Percentiles rank a stretch among this genome's conserved stretches.
These are phyloP conservation scores for Calonectria leucothoes DNA, from an alignment of 2,329 filamentous ascomycete genomes.

Conservation along the genomic window DNA sequence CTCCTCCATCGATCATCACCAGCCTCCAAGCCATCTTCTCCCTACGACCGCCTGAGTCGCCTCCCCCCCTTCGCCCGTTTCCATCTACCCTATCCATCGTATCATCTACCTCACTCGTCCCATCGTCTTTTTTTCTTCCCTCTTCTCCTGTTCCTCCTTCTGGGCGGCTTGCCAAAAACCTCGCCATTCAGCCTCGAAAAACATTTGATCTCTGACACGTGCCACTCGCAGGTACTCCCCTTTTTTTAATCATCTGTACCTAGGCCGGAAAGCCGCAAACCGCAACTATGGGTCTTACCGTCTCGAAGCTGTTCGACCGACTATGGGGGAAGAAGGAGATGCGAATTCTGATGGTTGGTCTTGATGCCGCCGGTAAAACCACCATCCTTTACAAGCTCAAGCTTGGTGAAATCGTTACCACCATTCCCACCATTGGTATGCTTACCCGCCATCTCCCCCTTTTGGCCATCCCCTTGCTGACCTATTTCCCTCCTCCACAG, in stretches of 20 bases:
- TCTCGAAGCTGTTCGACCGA: constrained; percentile 96
- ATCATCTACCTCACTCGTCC: constrained; percentile 19
- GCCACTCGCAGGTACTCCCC: constrained; percentile 26
- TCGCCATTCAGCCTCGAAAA: constrained; percentile 34
- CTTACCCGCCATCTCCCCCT: constrained; percentile 5
- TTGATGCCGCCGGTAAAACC: constrained; percentile 99
- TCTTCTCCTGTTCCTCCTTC: background rate
- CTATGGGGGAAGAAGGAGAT: constrained; percentile 99
- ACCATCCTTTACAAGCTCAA: constrained; percentile 99
- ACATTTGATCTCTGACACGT: constrained; percentile 15
- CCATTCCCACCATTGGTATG: constrained; percentile 95
- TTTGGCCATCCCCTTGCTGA: constrained; percentile 34
- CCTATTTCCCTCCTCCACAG: constrained; percentile 54
- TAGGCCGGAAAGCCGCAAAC: constrained; percentile 51
- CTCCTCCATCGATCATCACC: constrained; percentile 34
- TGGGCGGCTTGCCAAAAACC: constrained; percentile 29
- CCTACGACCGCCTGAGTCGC: constrained; percentile 16
- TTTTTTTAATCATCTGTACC: constrained; percentile 41
- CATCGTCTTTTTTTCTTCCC: constrained; percentile 28
- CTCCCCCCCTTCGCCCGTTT: constrained; percentile 29
- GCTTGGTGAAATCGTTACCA: constrained; percentile 98
- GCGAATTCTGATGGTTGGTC: constrained; percentile 99
- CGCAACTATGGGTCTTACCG: constrained; percentile 95
- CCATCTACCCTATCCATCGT: constrained; percentile 23
- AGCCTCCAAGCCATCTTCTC: constrained; percentile 28